These are phyloP conservation scores for Aspergillus thermomutatus DNA, from an alignment of 2,329 filamentous ascomycete genomes.

Conservation along the genomic window DNA sequence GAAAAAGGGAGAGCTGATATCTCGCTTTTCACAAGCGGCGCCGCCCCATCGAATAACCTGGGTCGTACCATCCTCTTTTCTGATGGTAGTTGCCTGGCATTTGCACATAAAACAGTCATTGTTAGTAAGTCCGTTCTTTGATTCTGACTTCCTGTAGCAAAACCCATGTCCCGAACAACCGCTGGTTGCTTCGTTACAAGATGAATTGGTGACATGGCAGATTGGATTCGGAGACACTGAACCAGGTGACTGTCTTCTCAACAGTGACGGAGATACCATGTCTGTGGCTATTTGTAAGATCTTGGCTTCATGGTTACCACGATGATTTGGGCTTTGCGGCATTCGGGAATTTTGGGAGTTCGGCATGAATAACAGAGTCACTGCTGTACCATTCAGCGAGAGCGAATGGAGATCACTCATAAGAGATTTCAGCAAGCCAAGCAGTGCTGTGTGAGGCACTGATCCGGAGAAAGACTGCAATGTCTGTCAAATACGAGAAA, in stretches of 20 bases:
- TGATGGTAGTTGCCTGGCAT: conserved; percentile 61
- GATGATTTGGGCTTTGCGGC: background rate
- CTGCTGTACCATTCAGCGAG: conserved; percentile 52
- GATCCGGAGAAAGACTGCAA: conserved; percentile 11
- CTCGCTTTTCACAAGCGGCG: conserved; percentile 82
- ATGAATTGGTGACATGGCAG: conserved; percentile 70
- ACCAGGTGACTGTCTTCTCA: conserved; percentile 18
- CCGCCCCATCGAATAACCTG: conserved; percentile 78
- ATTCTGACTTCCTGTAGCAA: conserved; percentile 66
- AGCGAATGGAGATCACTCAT: conserved; percentile 47
- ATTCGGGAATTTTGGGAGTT: background rate
- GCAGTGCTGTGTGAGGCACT: conserved; percentile 30
- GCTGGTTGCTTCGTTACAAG: conserved; percentile 67
- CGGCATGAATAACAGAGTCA: conserved; percentile 56
- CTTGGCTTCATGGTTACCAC: conserved; percentile 1
- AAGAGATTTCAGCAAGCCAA: conserved; percentile 44
- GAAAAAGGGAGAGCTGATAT: conserved; percentile 86
- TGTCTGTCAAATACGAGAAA: conserved; percentile 16
- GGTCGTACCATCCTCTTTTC: conserved; percentile 45
- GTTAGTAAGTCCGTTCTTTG: conserved; percentile 31
- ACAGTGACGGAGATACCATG: background rate
- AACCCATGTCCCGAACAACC: conserved; percentile 79
- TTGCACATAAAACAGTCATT: conserved; percentile 72
- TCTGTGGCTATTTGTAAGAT: conserved; percentile 1
- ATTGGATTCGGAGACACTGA: conserved; percentile 58